phyloP scores from a whole-genome alignment of 345 rosid genomes.

The Ceriops decandra region DNA sequence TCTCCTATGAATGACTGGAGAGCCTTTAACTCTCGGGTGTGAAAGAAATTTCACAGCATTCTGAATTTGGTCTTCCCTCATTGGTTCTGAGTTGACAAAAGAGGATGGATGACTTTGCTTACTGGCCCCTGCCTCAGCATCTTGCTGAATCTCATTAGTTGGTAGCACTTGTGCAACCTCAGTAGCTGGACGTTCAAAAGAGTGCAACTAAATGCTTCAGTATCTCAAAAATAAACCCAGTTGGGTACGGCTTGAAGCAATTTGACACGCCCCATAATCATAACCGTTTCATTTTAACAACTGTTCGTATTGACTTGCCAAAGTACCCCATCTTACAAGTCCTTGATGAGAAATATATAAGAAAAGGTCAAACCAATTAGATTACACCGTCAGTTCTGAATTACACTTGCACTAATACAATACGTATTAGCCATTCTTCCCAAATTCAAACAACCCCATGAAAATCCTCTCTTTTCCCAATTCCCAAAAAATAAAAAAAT shows the following conservation, averaged over 20 bases:
- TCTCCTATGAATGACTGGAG: slow-evolving; percentile 83
- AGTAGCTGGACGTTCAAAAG: slow-evolving; percentile 23
- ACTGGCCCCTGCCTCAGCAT: slow-evolving; percentile 36
- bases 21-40: slow-evolving; percentile 87
- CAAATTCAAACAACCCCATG: no score
- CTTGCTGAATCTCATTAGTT: slow-evolving; percentile 46
- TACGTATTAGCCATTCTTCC: no score
- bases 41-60: slow-evolving; percentile 96
- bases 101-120: slow-evolving; percentile 54
- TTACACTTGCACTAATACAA: no score
- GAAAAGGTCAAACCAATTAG: not conserved
- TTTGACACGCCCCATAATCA: not conserved
- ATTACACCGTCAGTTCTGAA: not conserved
- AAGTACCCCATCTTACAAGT: not conserved
- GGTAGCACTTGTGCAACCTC: slow-evolving; percentile 38
- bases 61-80: slow-evolving; percentile 89
- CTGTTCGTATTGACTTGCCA: not conserved
- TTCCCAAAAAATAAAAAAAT: not conserved
- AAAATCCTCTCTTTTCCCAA: no score
- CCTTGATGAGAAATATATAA: not conserved
- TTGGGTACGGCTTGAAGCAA: not conserved
- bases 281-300: not conserved
- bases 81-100: slow-evolving; percentile 83
- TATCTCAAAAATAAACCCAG: not conserved
- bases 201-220: not conserved